Percentiles rank a stretch among this genome's conserved stretches.
Evolutionary conservation across 768 basidiomycete species (phyloP).

Genomic region (Glaciozyma antarctica): DNA sequence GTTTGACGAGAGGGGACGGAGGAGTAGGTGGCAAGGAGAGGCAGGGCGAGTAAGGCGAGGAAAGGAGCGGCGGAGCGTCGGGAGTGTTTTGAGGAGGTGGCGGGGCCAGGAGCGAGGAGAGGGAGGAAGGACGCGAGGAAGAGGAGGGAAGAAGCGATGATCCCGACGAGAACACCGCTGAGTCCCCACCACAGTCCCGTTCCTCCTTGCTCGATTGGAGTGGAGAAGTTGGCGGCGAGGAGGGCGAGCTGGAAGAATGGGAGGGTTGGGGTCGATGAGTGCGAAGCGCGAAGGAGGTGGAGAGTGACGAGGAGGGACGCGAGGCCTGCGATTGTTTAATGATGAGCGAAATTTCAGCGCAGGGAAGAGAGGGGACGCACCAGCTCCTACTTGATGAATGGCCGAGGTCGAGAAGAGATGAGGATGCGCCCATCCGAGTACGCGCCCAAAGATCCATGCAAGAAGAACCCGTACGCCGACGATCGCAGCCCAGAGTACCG

Average conservation of each 20-base stretch:
- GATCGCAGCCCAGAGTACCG: constrained; percentile 3
- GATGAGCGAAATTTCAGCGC: neutral
- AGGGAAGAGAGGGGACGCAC: neutral
- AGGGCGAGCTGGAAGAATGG: neutral
- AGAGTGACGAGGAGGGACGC: constrained; percentile 11
- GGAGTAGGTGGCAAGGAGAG: constrained; percentile 1
- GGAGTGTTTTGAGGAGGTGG: neutral
- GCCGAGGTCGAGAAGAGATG: constrained; percentile 9
- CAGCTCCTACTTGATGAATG: constrained; percentile 19
- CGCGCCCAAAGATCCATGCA: constrained; percentile 11
- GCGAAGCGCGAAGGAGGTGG: neutral
- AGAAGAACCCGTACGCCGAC: constrained; percentile 3
- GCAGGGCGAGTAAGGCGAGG: neutral
- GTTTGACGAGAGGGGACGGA: no score
- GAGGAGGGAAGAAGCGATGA: neutral
- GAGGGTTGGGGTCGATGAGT: neutral
- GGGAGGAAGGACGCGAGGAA: neutral
- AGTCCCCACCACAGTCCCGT: constrained; percentile 9
- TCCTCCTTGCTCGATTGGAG: constrained; percentile 3
- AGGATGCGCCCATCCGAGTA: constrained; percentile 21
- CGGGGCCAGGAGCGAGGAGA: no score
- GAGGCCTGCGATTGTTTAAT: neutral
- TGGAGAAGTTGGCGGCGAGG: constrained; percentile 1
- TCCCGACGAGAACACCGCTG: constrained; percentile 5
- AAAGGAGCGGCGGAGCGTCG: neutral